Percentiles rank a stretch among this genome's conserved stretches.
These are phyloP conservation scores for Astrephomene gubernaculifera DNA, from an alignment of 139 green algal species.

Conservation along the genomic window DNA sequence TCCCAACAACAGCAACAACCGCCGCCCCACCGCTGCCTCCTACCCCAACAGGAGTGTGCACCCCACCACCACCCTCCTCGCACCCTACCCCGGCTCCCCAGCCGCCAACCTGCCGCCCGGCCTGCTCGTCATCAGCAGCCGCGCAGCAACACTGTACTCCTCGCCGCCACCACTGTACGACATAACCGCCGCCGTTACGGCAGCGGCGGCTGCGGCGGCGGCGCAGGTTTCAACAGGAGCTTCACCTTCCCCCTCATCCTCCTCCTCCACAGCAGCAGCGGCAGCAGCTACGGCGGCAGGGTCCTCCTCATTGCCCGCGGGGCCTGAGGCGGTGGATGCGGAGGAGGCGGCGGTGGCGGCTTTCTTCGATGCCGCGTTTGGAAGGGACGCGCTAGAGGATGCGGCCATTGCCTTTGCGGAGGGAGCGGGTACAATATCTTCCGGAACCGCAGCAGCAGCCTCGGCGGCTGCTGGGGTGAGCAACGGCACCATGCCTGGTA, in stretches of 20 bases:
- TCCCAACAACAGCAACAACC: not conserved
- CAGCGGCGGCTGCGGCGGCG: no score
- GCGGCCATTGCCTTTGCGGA: not conserved
- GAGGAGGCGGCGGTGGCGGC: not conserved
- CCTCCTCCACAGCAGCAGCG: no score
- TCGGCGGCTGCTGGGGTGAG: no score
- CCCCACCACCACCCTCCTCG: conserved; percentile 34
- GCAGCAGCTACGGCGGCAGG: not conserved
- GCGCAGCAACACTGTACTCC: not conserved
- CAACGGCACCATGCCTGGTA: no score
- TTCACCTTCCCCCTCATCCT: no score
- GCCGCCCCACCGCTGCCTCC: not conserved
- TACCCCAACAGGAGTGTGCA: conserved; percentile 19
- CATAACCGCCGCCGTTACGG: not conserved
- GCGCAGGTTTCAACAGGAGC: no score
- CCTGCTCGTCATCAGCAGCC: conserved; percentile 1
- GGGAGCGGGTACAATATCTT: no score
- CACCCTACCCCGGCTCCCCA: conserved; percentile 4
- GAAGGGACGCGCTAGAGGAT: not conserved
- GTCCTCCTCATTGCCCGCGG: no score
- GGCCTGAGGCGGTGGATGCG: not conserved
- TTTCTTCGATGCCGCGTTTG: not conserved
- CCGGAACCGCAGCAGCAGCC: no score
- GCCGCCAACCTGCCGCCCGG: conserved; percentile 3
- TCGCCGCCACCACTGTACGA: not conserved